These are phyloP conservation scores for Pterulicium gracile DNA, from an alignment of 1,284 basidiomycete species.

Conservation along the genomic window DNA sequence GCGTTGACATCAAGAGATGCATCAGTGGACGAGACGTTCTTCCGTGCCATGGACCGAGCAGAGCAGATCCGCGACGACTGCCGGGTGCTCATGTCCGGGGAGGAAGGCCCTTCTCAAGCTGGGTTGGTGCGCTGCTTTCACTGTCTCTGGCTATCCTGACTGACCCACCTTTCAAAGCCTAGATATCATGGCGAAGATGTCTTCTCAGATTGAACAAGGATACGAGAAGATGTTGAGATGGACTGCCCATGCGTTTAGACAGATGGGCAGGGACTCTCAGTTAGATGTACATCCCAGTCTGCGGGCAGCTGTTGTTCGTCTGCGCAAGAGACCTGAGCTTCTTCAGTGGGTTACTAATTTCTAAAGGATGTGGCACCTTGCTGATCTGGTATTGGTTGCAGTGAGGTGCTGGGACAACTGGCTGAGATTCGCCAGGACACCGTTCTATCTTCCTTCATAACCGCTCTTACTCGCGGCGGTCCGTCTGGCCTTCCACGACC, in stretches of 20 bases:
- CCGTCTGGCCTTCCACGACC: conserved; percentile 84
- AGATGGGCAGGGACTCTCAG: conserved; percentile 67
- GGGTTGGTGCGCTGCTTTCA: conserved; percentile 49
- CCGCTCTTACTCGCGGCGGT: conserved; percentile 84
- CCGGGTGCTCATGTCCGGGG: conserved; percentile 79
- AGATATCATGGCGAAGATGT: conserved; percentile 83
- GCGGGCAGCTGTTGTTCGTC: conserved; percentile 64
- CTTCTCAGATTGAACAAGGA: conserved; percentile 76
- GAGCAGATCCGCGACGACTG: conserved; percentile 80
- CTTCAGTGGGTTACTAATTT: conserved; percentile 45
- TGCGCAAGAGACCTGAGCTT: conserved; percentile 70
- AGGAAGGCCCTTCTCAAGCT: conserved; percentile 69
- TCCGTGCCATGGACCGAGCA: conserved; percentile 81
- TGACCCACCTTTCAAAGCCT: conserved; percentile 32
- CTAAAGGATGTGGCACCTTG: conserved; percentile 4
- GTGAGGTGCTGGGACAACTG: conserved; percentile 70
- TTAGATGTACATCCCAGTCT: conserved; percentile 70
- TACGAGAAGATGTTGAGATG: conserved; percentile 87
- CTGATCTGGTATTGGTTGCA: conserved; percentile 20
- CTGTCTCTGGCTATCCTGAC: conserved; percentile 2
- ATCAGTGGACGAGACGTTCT: conserved; percentile 63
- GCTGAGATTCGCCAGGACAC: conserved; percentile 77
- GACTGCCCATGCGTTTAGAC: conserved; percentile 79
- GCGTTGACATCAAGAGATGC: conserved; percentile 74
- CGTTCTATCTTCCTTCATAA: conserved; percentile 72